phyloP scores from a whole-genome alignment of 345 rosid genomes.

The Linum usitatissimum region DNA sequence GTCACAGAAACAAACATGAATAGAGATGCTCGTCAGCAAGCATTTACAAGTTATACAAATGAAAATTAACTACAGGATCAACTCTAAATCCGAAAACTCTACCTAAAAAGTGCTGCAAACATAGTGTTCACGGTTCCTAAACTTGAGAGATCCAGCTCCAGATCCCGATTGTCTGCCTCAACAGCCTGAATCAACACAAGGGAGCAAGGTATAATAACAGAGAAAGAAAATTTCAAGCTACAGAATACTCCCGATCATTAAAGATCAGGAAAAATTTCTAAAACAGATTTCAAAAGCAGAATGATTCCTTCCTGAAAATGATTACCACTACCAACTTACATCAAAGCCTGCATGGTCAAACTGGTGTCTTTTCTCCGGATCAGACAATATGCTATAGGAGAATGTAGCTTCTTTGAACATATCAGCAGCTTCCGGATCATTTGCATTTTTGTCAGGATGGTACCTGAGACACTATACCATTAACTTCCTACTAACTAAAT shows the following conservation, averaged over 20 bases:
- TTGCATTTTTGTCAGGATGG: slow-evolving; percentile 96
- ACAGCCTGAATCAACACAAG: slow-evolving; percentile 39
- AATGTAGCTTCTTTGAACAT: slow-evolving; percentile 92
- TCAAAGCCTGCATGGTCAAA: slow-evolving; percentile 94
- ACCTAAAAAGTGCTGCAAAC: slow-evolving; percentile 95
- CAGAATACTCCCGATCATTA: neutral
- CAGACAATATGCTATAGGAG: slow-evolving; percentile 83
- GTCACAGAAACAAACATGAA: neutral
- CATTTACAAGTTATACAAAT: neutral
- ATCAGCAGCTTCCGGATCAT: slow-evolving; percentile 86
- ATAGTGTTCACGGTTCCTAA: slow-evolving; percentile 91
- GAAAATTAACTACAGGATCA: neutral
- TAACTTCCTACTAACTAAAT: slow-evolving; percentile 3
- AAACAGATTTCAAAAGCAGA: neutral
- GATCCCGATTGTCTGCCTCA: slow-evolving; percentile 65
- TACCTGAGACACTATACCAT: slow-evolving; percentile 46
- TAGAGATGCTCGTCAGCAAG: neutral
- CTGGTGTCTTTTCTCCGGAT: slow-evolving; percentile 76
- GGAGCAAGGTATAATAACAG: neutral
- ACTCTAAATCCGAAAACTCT: slow-evolving; percentile 1
- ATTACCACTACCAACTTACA: slow-evolving; percentile 34
- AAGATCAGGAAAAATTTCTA: neutral
- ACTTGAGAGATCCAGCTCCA: slow-evolving; percentile 94
- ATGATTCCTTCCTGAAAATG: neutral
- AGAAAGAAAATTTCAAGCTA: neutral